phyloP scores from a whole-genome alignment of 2,329 filamentous ascomycete species.

The Colletotrichum coccodes region DNA sequence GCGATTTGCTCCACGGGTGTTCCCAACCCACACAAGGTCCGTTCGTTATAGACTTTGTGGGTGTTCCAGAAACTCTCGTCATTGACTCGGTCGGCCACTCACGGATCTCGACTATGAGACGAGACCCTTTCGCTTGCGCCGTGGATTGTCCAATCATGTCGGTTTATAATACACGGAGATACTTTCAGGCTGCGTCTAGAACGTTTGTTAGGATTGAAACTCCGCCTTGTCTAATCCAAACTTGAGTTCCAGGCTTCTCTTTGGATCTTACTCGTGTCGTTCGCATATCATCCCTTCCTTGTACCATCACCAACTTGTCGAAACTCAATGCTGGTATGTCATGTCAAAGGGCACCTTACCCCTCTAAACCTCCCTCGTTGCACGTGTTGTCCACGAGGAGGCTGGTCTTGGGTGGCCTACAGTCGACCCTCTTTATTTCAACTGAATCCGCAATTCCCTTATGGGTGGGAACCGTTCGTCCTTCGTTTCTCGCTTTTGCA shows the following conservation, averaged over 20 bases:
- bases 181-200: background rate
- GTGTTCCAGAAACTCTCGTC: slow-evolving; percentile 23
- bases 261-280: background rate
- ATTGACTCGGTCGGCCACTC: slow-evolving; percentile 22
- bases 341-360: background rate
- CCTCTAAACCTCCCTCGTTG: background rate
- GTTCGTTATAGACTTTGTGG: slow-evolving; percentile 16
- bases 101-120: slow-evolving; percentile 16
- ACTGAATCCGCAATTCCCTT: background rate
- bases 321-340: slow-evolving; percentile 14
- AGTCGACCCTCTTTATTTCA: background rate
- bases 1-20: background rate
- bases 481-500: background rate
- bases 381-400: background rate
- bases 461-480: background rate
- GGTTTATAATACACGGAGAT: background rate
- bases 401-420: background rate
- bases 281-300: background rate
- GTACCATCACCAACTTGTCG: background rate
- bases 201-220: background rate
- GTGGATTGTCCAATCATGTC: background rate
- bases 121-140: background rate
- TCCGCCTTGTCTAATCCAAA: background rate
- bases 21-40: background rate
- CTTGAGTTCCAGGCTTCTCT: background rate